These are phyloP conservation scores for Orbilia brochopaga DNA, from an alignment of 2,329 filamentous ascomycete species.

Conservation along the genomic window DNA sequence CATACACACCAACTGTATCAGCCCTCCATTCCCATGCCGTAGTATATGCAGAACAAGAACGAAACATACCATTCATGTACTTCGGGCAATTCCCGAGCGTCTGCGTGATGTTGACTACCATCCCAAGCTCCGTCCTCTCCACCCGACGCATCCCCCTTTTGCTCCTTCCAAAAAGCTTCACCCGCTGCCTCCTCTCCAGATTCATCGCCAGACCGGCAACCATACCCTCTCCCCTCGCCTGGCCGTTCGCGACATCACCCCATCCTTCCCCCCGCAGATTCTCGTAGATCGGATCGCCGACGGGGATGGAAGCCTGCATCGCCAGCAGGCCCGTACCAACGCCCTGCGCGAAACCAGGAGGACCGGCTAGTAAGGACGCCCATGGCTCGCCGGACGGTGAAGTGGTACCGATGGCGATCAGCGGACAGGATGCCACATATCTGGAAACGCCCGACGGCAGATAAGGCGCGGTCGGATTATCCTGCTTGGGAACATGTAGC, in stretches of 20 bases:
- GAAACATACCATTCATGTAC: constrained; percentile 64
- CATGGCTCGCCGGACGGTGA: constrained; percentile 72
- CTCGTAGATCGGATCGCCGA: constrained; percentile 72
- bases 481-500: constrained; percentile 65
- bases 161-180: constrained; percentile 76
- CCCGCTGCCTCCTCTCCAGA: constrained; percentile 70
- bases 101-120: constrained; percentile 71
- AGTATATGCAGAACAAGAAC: constrained; percentile 60
- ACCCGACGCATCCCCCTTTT: constrained; percentile 64
- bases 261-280: constrained; percentile 64
- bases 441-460: constrained; percentile 68
- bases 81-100: constrained; percentile 84
- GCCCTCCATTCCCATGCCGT: constrained; percentile 67
- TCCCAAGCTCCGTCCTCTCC: constrained; percentile 50
- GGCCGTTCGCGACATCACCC: constrained; percentile 59
- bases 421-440: constrained; percentile 68
- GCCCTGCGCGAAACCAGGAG: constrained; percentile 69
- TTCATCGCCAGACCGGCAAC: constrained; percentile 70
- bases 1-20: background rate
- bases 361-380: constrained; percentile 80
- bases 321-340: constrained; percentile 70
- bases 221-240: constrained; percentile 60
- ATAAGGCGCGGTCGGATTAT: constrained; percentile 71
- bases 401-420: constrained; percentile 75
- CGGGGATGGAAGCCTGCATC: constrained; percentile 68